Percentiles rank a stretch among this genome's conserved stretches.
phyloP scores from a whole-genome alignment of 2,329 filamentous ascomycete genomes.

The Pseudocercospora macadamiae region DNA sequence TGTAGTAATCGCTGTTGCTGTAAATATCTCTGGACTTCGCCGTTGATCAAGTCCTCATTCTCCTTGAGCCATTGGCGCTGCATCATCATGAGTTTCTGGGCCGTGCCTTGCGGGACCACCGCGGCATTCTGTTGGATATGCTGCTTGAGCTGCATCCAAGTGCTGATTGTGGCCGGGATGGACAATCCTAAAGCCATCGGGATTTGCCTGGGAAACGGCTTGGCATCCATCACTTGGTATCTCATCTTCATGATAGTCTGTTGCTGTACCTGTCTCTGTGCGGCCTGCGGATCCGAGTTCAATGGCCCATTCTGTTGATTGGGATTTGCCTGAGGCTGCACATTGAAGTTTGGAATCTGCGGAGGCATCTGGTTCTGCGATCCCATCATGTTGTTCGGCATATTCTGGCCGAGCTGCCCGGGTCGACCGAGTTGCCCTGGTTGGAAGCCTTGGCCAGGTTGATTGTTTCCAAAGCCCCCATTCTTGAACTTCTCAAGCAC shows the following conservation, averaged over 20 bases:
- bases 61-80: slow-evolving; percentile 32
- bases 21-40: slow-evolving; percentile 34
- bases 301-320: slow-evolving; percentile 21
- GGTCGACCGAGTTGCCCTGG: slow-evolving; percentile 4
- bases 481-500: slow-evolving; percentile 20
- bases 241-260: slow-evolving; percentile 20
- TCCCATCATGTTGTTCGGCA: slow-evolving; percentile 23
- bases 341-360: slow-evolving; percentile 29
- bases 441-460: not conserved
- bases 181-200: slow-evolving; percentile 20
- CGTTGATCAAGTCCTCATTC: slow-evolving; percentile 28
- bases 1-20: slow-evolving; percentile 45
- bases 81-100: slow-evolving; percentile 42
- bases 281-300: slow-evolving; percentile 15
- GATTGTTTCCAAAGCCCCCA: no score
- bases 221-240: slow-evolving; percentile 21
- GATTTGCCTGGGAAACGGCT: slow-evolving; percentile 23
- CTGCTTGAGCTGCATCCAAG: slow-evolving; percentile 61
- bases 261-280: slow-evolving; percentile 21
- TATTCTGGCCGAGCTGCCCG: slow-evolving; percentile 14
- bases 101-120: slow-evolving; percentile 45
- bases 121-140: slow-evolving; percentile 54
- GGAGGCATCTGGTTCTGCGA: slow-evolving; percentile 18
- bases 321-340: slow-evolving; percentile 16
- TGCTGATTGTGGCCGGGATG: slow-evolving; percentile 55